Conservation (phyloP, 2,329 filamentous ascomycete species). For the Neofusicoccum parvum region DNA sequence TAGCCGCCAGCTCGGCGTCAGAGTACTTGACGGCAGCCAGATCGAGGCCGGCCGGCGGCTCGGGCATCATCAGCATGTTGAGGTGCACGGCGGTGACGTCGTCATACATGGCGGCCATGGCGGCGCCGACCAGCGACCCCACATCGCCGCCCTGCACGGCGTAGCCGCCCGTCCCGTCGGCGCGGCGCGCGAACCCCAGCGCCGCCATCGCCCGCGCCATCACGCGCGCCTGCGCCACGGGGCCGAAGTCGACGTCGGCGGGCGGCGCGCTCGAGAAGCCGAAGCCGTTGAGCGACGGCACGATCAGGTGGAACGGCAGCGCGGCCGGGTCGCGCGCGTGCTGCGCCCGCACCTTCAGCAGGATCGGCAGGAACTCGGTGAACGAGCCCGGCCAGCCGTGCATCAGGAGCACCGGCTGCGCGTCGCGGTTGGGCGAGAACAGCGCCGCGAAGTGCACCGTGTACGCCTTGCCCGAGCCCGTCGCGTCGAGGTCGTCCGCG, state of each 20-base stretch:
- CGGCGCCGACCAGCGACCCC: conserved; percentile 47
- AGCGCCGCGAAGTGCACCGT: conserved; percentile 58
- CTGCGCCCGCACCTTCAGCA: conserved; percentile 48
- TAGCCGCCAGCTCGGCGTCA: background rate
- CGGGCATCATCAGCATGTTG: conserved; percentile 25
- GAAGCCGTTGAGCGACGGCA: conserved; percentile 60
- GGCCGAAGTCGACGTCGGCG: conserved; percentile 47
- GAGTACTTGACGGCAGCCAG: background rate
- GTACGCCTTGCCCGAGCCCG: conserved; percentile 31
- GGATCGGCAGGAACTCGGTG: conserved; percentile 58
- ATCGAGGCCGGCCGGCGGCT: conserved; percentile 26
- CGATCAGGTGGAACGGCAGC: conserved; percentile 60
- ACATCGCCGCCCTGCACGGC: conserved; percentile 62
- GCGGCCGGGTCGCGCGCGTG: conserved; percentile 51
- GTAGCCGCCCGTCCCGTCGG: conserved; percentile 51
- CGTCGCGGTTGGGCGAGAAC: conserved; percentile 56
- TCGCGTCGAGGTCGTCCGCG: conserved; percentile 34
- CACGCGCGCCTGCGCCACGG: conserved; percentile 44
- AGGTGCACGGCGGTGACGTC: background rate
- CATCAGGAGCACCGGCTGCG: conserved; percentile 55
- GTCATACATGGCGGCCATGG: conserved; percentile 44
- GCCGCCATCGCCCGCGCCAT: conserved; percentile 57
- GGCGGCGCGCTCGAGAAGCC: conserved; percentile 53
- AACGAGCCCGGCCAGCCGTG: conserved; percentile 62
- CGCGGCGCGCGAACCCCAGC: conserved; percentile 49